Percentiles rank a stretch among this genome's conserved stretches.
These are phyloP conservation scores for Desmodesmus armatus DNA, from an alignment of 139 green algal genomes.

Conservation along the genomic window DNA sequence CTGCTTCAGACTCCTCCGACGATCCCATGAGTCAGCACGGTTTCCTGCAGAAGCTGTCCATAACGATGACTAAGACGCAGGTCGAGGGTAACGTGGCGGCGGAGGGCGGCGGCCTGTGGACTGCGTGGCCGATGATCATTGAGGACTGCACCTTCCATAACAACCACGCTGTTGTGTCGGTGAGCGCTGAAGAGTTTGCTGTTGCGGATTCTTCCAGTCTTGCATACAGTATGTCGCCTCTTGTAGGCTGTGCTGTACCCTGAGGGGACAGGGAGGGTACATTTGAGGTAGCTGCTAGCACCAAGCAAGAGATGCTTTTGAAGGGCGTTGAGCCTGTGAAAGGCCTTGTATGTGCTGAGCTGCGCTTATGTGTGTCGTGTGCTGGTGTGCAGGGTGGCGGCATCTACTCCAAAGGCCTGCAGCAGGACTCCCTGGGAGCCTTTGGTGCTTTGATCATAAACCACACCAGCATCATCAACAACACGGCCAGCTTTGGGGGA, in stretches of 20 bases:
- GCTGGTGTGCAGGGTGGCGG: slow-evolving; percentile 9
- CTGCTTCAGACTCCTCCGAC: not conserved
- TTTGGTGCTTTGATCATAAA: not conserved
- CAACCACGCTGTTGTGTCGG: not conserved
- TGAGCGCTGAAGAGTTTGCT: too few relatives aligned
- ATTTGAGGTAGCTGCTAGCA: too few relatives aligned
- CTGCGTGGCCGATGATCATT: not conserved
- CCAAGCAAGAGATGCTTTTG: too few relatives aligned
- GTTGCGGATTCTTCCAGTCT: too few relatives aligned
- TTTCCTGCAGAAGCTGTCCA: not conserved
- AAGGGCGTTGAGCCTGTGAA: too few relatives aligned
- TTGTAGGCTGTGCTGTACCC: too few relatives aligned
- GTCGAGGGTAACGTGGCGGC: not conserved
- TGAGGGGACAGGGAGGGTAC: not conserved
- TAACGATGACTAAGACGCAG: not conserved
- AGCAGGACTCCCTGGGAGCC: not conserved
- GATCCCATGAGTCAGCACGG: not conserved
- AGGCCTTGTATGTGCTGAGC: too few relatives aligned
- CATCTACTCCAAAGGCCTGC: not conserved
- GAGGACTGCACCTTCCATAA: not conserved
- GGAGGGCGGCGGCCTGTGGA: slow-evolving; percentile 15
- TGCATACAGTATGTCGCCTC: too few relatives aligned
- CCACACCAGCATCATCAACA: not conserved
- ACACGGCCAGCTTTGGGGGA: slow-evolving; percentile 8
- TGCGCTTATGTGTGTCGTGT: too few relatives aligned